These are phyloP conservation scores for Chaetomiaceae sp. DNA, from an alignment of 2,329 filamentous ascomycete species.

Conservation along the genomic window DNA sequence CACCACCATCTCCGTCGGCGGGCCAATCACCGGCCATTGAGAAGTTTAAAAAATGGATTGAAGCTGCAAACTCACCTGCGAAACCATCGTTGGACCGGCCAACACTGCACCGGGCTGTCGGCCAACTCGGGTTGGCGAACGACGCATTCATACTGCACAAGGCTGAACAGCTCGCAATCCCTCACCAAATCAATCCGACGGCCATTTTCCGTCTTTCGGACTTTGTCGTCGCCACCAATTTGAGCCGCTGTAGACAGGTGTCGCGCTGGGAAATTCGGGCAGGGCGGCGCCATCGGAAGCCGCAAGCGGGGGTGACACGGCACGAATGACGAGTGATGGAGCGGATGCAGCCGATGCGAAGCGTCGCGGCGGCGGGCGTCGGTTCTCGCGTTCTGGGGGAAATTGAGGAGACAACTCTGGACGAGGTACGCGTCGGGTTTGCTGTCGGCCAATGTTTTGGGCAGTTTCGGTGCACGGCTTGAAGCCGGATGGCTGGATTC, in stretches of 20 bases:
- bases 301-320: constrained; percentile 13
- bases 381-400: constrained; percentile 51
- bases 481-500: constrained; percentile 5
- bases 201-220: constrained; percentile 46
- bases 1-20: background rate
- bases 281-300: constrained; percentile 55
- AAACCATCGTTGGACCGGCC: constrained; percentile 56
- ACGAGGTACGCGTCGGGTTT: constrained; percentile 45
- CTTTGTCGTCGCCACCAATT: constrained; percentile 43
- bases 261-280: constrained; percentile 49
- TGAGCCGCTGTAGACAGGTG: constrained; percentile 50
- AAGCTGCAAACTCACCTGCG: constrained; percentile 45
- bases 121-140: constrained; percentile 45
- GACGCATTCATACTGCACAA: constrained; percentile 59
- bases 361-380: constrained; percentile 37
- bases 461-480: background rate
- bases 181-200: constrained; percentile 44
- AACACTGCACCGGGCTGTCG: constrained; percentile 50
- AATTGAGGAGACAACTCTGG: constrained; percentile 53
- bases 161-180: constrained; percentile 52
- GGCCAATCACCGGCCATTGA: background rate
- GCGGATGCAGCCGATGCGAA: constrained; percentile 36
- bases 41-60: background rate
- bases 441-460: background rate
- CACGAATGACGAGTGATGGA: too few relatives aligned